These are phyloP conservation scores for Tinospora cordifolia DNA, from an alignment of 164 flowering plant species.

Conservation along the genomic window DNA sequence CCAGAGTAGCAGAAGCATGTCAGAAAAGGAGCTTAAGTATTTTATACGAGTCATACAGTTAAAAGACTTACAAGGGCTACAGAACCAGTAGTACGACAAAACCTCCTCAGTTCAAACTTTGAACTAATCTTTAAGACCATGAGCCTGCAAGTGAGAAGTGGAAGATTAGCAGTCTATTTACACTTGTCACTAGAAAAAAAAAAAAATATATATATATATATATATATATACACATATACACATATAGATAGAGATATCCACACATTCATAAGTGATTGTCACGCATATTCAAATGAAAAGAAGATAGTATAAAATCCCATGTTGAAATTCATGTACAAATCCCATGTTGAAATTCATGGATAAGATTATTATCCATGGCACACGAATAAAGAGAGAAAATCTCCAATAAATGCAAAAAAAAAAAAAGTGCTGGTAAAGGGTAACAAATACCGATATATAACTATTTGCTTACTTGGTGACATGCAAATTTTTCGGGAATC, in stretches of 20 bases:
- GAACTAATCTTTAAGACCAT: slow-evolving; percentile 95
- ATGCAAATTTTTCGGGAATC: background rate
- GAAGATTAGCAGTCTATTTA: slow-evolving; percentile 1
- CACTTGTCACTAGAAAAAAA: background rate
- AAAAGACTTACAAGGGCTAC: slow-evolving; percentile 58
- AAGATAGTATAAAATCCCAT: background rate
- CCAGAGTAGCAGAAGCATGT: slow-evolving; percentile 2
- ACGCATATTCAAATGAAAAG: background rate
- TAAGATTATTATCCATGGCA: background rate
- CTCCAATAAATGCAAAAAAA: background rate
- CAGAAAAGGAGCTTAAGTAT: slow-evolving; percentile 1
- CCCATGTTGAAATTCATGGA: background rate
- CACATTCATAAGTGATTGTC: background rate
- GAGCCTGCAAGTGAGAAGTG: slow-evolving; percentile 44
- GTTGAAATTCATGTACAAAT: background rate
- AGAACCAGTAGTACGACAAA: slow-evolving; percentile 93
- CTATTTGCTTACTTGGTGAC: background rate
- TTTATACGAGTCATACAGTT: background rate
- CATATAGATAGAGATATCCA: too few species aligned
- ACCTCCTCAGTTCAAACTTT: slow-evolving; percentile 85
- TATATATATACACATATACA: too few species aligned
- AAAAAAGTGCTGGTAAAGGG: too few species aligned
- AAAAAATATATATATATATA: background rate
- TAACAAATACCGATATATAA: too few species aligned
- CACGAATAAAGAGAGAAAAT: background rate